Evolutionary conservation across 2,329 filamentous ascomycete species (phyloP), one percentile per base, ranked within the genome.

Genomic region (Verticillium alfalfae): DNA sequence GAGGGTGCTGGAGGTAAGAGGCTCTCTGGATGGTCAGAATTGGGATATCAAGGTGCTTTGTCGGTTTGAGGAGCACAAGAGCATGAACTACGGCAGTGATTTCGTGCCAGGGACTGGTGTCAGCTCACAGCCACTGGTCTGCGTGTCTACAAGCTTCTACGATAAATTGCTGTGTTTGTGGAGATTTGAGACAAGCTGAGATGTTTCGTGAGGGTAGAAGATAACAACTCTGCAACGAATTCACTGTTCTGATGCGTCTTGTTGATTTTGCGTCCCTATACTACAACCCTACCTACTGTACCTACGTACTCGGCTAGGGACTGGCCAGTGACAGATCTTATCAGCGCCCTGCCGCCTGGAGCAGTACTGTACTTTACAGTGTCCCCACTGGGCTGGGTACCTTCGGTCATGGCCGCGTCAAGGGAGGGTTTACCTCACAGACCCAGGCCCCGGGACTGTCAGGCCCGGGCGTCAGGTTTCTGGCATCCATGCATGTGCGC

Each of bases 81-180:
- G 92, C 72, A 97, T 97, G 92, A 97, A 96, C 70, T 98, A 98
- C 72, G 93, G 89, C 7, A 91, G 90, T 68, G 93, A 93, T 74
- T 84, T 87, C 62, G 81, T 84, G 66, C 81, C 81, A 1, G 69
- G 61, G 31, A 59, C 60, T 7, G 67, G 70, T 59, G 67, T 62
- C 0, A 61, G 64, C 4, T n/a, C 16, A 3, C 13, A 10, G 2
- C 61, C 75, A 7, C 61, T 80, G 39, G 67, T 78, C 22, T 84
- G 87, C 67, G 78, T 92, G 1, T 90, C 88, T 26, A 92, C 88
- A 1, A 93, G 90, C 71, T 93, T 93, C 67, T 93, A 93, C 66
- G 90, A 93, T 72, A 85, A 82, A 69, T 72, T 88, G 56, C 69
- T 93, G 37, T 92, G 88, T 72, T 68, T 91, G 1, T 93, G 90